Conservation (phyloP, 768 basidiomycete species). For the Hygrocybe punicea region DNA sequence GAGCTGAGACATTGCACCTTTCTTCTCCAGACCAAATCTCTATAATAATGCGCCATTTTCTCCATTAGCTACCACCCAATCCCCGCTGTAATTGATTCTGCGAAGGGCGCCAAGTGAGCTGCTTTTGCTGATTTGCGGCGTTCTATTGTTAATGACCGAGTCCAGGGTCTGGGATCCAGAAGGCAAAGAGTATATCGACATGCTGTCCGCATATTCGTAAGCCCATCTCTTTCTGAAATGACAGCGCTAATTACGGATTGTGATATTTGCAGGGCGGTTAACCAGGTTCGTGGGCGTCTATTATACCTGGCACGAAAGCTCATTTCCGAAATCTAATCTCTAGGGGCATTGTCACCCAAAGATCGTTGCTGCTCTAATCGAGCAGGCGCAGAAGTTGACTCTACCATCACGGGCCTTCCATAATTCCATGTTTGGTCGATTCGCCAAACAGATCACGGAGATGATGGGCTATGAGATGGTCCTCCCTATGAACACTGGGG, state of each 20-base stretch:
- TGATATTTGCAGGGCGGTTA: slow-evolving; percentile 61
- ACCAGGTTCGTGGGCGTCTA: slow-evolving; percentile 56
- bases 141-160: background rate
- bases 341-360: slow-evolving; percentile 90
- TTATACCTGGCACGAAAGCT: slow-evolving; percentile 1
- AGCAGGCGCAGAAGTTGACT: slow-evolving; percentile 86
- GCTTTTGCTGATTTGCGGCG: slow-evolving; percentile 15
- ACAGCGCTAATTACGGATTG: background rate
- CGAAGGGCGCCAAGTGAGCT: slow-evolving; percentile 83
- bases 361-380: slow-evolving; percentile 75
- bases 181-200: slow-evolving; percentile 94
- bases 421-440: slow-evolving; percentile 87
- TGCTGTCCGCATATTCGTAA: slow-evolving; percentile 96
- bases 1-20: background rate
- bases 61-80: slow-evolving; percentile 87
- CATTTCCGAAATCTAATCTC: slow-evolving; percentile 4
- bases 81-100: slow-evolving; percentile 90
- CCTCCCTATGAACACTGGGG: slow-evolving; percentile 98
- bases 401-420: slow-evolving; percentile 96
- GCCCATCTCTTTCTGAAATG: slow-evolving; percentile 21
- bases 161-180: slow-evolving; percentile 86
- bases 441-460: slow-evolving; percentile 77
- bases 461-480: slow-evolving; percentile 94
- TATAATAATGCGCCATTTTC: slow-evolving; percentile 39
- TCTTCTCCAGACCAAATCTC: background rate